A percentile compares a stretch with the other conserved stretches of the same genome.
These are phyloP conservation scores for Salvia splendens DNA, from an alignment of 257 asterid species.

Conservation along the genomic window DNA sequence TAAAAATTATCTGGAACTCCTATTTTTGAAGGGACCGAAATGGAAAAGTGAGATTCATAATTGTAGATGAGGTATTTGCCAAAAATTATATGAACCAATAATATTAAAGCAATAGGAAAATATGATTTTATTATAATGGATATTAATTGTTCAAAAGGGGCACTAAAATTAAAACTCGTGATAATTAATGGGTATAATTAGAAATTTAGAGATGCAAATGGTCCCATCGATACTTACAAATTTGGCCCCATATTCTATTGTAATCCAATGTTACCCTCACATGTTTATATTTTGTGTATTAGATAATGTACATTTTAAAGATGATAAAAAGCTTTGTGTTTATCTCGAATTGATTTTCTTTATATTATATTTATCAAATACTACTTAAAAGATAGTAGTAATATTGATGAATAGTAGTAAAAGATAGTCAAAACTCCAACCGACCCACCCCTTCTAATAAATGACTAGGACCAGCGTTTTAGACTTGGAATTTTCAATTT, in stretches of 20 bases:
- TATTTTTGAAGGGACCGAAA: too few species aligned
- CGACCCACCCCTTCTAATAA: conserved; percentile 29
- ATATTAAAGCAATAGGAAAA: too few species aligned
- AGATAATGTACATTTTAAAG: not conserved
- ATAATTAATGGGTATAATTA: not conserved
- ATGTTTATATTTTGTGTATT: not conserved
- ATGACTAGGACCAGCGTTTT: conserved; percentile 27
- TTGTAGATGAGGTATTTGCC: too few species aligned
- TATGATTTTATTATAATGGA: too few species aligned
- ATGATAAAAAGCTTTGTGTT: not conserved
- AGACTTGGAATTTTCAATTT: conserved; percentile 15
- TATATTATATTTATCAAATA: not conserved
- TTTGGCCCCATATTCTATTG: not conserved
- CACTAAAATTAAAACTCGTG: too few species aligned
- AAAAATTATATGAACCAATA: too few species aligned
- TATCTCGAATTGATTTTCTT: not conserved
- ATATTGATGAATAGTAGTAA: not conserved
- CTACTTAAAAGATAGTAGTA: not conserved
- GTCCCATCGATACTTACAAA: not conserved
- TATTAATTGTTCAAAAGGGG: too few species aligned
- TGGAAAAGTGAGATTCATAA: too few species aligned
- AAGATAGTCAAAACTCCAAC: conserved; percentile 24
- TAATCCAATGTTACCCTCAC: not conserved
- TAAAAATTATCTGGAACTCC: too few species aligned
- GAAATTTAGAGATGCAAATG: not conserved